Evolutionary conservation across 129 eudicot genomes (phyloP), one percentile per base, ranked within the genome.

Genomic region (Lactuca saligna): DNA sequence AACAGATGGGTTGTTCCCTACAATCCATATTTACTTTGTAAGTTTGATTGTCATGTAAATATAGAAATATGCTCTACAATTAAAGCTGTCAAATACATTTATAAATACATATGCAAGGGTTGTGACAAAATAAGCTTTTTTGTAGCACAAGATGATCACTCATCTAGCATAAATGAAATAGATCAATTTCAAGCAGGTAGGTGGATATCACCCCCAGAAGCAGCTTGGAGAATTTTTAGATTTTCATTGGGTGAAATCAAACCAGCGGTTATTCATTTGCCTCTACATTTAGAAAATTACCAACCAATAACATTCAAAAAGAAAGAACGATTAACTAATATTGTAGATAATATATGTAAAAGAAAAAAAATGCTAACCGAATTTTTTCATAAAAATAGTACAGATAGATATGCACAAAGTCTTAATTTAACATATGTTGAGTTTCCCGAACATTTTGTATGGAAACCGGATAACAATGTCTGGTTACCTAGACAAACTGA

Each of bases 1-100:
- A n/a, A n/a, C n/a, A n/a, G n/a, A 78, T 16, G 78, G 74, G 74
- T 78, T 7, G 61, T 73, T 8, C 71, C 73, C 0, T 74, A 64
- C 46, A 74, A 74, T 38, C 42, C 69, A 0, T 59, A 25, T 25
- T 37, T 65, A 9, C 17, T 34, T 16, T 46, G 35, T 4, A 49
- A 59, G 8, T 62, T 44, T 49, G 16, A 61, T 5, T 61, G 77
- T 34, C 77, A 60, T 79, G 42, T 78, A 16, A 78, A 78, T 31
- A 77, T 78, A 4, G 77, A 70, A 25, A 33, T 63, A 1, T 78
- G 73, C 35, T 63, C 66, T 1, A 63, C 58, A 3, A 55, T 71
- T 0, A 70, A 71, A 25, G 42, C 54, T 0, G 42, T 72, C 0
- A 78, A 61, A 13, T 76, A 69, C 13, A 16, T 69, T 6, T 77